Conservation (phyloP, 768 basidiomycete species). For the Leccinellum luteum region DNA sequence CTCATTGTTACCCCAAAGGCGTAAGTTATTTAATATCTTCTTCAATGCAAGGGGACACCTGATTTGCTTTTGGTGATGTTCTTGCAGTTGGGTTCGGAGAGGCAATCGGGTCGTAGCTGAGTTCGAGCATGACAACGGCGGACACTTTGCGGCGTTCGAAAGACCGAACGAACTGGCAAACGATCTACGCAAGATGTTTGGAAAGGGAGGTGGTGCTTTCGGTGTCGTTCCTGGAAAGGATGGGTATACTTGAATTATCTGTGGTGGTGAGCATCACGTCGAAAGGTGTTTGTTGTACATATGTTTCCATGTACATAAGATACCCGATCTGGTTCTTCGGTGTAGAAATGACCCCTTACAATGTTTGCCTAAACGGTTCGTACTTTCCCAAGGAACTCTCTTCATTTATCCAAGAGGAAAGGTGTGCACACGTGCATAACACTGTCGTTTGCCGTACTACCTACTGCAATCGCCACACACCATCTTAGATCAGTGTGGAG, state of each 20-base stretch:
- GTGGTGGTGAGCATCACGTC: too few species aligned
- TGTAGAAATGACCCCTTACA: too few species aligned
- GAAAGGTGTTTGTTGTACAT: too few species aligned
- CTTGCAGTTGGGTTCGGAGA: constrained; percentile 42
- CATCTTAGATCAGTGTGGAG: too few species aligned
- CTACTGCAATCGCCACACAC: too few species aligned
- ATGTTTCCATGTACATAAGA: too few species aligned
- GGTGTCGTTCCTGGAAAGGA: constrained; percentile 43
- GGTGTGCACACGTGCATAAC: too few species aligned
- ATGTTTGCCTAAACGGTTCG: too few species aligned
- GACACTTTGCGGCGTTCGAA: constrained; percentile 60
- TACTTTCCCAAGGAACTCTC: background rate
- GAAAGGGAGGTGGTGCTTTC: constrained; percentile 47
- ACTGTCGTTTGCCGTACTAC: too few species aligned
- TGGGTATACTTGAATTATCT: constrained; percentile 35
- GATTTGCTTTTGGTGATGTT: background rate
- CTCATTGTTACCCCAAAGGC: constrained; percentile 33
- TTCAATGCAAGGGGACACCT: background rate
- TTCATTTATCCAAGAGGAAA: too few species aligned
- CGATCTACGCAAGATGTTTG: constrained; percentile 58
- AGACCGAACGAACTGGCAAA: constrained; percentile 44
- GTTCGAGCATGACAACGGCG: constrained; percentile 47
- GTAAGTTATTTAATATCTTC: constrained; percentile 27
- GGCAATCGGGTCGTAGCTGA: constrained; percentile 45
- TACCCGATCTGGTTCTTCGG: too few species aligned